These are phyloP conservation scores for Petrea volubilis DNA, from an alignment of 257 asterid species.

Conservation along the genomic window DNA sequence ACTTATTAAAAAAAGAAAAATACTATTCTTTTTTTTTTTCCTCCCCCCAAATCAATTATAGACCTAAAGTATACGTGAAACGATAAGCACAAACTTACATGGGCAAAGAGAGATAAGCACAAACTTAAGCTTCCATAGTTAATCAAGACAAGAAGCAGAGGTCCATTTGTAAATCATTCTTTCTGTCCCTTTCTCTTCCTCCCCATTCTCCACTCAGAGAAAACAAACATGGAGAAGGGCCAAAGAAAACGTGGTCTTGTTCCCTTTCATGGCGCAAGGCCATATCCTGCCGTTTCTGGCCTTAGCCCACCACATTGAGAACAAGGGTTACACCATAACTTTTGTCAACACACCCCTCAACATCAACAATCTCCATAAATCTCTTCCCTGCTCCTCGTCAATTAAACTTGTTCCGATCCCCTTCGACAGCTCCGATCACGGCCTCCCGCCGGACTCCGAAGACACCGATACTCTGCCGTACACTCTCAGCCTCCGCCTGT, in stretches of 20 bases:
- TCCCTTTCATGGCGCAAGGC: slow-evolving; percentile 31
- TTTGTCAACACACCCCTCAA: slow-evolving; percentile 40
- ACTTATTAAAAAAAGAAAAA: too few species aligned
- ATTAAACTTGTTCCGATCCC: slow-evolving; percentile 51
- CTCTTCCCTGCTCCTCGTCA: slow-evolving; percentile 30
- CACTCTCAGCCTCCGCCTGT: slow-evolving; percentile 38
- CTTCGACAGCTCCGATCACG: slow-evolving; percentile 48
- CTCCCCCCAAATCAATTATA: too few species aligned
- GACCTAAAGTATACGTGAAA: too few species aligned
- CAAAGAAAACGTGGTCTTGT: slow-evolving; percentile 28
- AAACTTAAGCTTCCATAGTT: too few species aligned
- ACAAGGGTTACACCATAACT: slow-evolving; percentile 8
- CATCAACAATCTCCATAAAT: slow-evolving; percentile 47
- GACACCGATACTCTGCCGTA: slow-evolving; percentile 48
- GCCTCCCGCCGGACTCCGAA: slow-evolving; percentile 54
- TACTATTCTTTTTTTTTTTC: too few species aligned
- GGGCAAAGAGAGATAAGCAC: too few species aligned
- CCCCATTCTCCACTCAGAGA: neutral
- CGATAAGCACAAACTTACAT: neutral
- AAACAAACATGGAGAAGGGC: neutral
- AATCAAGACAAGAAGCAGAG: neutral
- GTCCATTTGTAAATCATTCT: neutral
- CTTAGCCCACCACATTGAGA: slow-evolving; percentile 17
- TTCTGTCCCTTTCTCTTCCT: neutral
- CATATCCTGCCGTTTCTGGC: slow-evolving; percentile 26